Percentiles rank a stretch among this genome's conserved stretches.
These are phyloP conservation scores for Beauveria sp. DNA, from an alignment of 2,329 filamentous ascomycete genomes.

Conservation along the genomic window DNA sequence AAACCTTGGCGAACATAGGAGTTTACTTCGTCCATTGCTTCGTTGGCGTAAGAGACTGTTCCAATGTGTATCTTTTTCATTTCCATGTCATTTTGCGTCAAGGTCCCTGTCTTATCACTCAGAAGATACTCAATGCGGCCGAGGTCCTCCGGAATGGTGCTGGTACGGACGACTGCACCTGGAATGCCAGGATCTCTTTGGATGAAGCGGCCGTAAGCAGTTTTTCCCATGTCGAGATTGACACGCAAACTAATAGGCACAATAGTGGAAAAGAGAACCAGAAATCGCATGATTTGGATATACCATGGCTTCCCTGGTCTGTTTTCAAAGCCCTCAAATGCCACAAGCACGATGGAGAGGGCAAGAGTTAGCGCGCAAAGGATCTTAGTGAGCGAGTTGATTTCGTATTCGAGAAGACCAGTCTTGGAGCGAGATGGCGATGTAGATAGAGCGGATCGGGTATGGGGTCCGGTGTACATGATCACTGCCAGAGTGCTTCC, in stretches of 20 bases:
- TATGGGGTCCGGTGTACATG: constrained; percentile 91
- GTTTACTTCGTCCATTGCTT: constrained; percentile 95
- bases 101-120: constrained; percentile 95
- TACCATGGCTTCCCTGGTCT: constrained; percentile 72
- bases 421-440: constrained; percentile 89
- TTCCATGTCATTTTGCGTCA: constrained; percentile 98
- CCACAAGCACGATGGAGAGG: constrained; percentile 81
- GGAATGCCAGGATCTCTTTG: constrained; percentile 85
- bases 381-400: constrained; percentile 95
- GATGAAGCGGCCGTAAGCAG: constrained; percentile 92
- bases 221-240: constrained; percentile 95
- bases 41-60: constrained; percentile 95
- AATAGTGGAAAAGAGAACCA: constrained; percentile 98
- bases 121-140: constrained; percentile 93
- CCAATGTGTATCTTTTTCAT: constrained; percentile 98
- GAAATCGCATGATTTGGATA: constrained; percentile 93
- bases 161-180: constrained; percentile 88
- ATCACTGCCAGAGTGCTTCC: constrained; percentile 83
- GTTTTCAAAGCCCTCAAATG: constrained; percentile 70
- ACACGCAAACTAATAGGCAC: constrained; percentile 95
- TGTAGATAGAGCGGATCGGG: constrained; percentile 86
- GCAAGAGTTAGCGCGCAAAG: constrained; percentile 81
- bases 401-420: constrained; percentile 88
- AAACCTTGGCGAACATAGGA: constrained; percentile 84
- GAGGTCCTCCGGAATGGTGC: constrained; percentile 93